Conservation (phyloP, 768 basidiomycete species). For the Kwoniella heveanensis region DNA sequence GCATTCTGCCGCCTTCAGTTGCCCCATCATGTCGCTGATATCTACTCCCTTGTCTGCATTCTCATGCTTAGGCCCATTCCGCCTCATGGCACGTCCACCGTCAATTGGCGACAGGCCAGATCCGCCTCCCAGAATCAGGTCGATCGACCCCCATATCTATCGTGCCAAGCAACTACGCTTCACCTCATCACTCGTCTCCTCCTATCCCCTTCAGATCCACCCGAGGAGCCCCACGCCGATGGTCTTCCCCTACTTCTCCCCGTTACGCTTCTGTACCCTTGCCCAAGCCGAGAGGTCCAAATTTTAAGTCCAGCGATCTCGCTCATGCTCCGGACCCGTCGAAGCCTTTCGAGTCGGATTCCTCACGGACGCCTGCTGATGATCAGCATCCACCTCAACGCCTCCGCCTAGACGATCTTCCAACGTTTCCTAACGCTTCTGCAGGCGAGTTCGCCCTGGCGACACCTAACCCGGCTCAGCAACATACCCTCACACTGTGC, state of each 20-base stretch:
- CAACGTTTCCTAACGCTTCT: not conserved
- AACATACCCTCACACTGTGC: conserved; percentile 65
- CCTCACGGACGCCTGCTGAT: too few species aligned
- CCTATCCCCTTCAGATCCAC: conserved; percentile 43
- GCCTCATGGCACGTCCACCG: conserved; percentile 65
- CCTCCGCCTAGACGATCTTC: not conserved
- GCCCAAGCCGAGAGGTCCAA: not conserved
- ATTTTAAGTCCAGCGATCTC: not conserved
- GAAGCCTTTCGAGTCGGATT: not conserved
- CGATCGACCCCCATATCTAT: conserved; percentile 25
- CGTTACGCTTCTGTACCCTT: not conserved
- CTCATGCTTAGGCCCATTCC: conserved; percentile 69
- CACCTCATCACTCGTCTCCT: conserved; percentile 30
- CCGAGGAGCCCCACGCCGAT: conserved; percentile 15
- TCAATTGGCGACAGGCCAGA: conserved; percentile 16
- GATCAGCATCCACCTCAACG: not conserved
- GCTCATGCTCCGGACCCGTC: not conserved
- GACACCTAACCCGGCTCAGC: conserved; percentile 34
- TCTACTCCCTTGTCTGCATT: too few species aligned
- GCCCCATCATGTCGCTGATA: too few species aligned
- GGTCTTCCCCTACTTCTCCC: conserved; percentile 24
- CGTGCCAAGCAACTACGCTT: conserved; percentile 40
- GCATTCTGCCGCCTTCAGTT: too few species aligned
- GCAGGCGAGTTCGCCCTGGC: conserved; percentile 1
- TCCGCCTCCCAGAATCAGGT: conserved; percentile 26